Evolutionary conservation across 495 filamentous ascomycete species (phyloP), one percentile per base, ranked within the genome.

Genomic region (Hypoxylon fuscum): DNA sequence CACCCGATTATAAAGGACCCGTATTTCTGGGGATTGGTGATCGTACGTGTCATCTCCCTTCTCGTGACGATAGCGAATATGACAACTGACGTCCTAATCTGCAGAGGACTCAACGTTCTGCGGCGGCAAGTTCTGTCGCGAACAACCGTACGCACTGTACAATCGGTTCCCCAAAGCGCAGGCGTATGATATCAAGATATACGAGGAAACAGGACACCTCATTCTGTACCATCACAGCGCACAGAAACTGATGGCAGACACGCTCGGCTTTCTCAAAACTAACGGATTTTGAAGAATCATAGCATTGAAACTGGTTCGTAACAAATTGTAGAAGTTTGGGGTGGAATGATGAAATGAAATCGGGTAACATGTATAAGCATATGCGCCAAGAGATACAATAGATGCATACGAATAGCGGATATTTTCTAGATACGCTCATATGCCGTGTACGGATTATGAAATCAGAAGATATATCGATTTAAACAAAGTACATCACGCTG

Each of bases 21-120:
- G 62, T 66, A 15, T 61, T 68, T 37, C 18, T 66, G 35, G 62
- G 60, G 2, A 60, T 59, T 41, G 64, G 62, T 20, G 64, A 68
- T 50, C 46, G 55, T 68, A 55, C 27, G 61, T 61, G n/a, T 11
- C 7, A 18, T 23, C 18, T 12, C 47, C 7, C 17, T 29, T 21
- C 18, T 21, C 18, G n/a, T 23, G 11, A 14, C 27, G 4, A 20
- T 12, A 23, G 25, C 12, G 12, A 3, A 5, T 10, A 12, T 38
- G 2, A 11, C 15, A 12, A 12, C 58, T 23, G 45, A 34, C 7
- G 17, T n/a, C 2, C 6, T 15, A 6, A 14, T 31, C 3, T n/a
- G 18, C 21, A 61, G 60, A 45, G 37, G 45, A 60, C 22, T 46
- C 60, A 20, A 60, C 60, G 9, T 60, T 46, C n/a, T 63, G 45